Conservation (phyloP, 2,329 filamentous ascomycete species). For the Chaetomium sp. region DNA sequence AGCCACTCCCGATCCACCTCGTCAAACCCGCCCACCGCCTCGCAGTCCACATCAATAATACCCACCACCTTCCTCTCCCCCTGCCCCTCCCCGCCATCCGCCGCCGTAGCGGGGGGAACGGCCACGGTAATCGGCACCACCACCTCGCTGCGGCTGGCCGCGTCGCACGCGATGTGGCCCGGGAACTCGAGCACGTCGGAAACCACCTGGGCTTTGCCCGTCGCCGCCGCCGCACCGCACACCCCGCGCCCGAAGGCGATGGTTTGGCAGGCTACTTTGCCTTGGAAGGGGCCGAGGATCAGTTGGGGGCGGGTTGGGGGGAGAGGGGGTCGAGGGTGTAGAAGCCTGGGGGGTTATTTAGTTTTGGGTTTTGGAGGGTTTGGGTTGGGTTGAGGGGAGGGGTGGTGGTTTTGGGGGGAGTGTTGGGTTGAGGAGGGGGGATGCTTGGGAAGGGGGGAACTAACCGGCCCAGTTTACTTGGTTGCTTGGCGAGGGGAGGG, state of each 20-base stretch:
- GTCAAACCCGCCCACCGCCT: slow-evolving; percentile 67
- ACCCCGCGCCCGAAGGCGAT: slow-evolving; percentile 75
- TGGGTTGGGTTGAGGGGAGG: slow-evolving; percentile 1
- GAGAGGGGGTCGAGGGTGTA: slow-evolving; percentile 63
- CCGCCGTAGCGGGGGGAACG: not conserved
- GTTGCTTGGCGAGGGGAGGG: slow-evolving; percentile 64
- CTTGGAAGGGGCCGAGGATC: slow-evolving; percentile 78
- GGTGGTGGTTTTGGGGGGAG: not conserved
- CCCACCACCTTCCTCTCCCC: slow-evolving; percentile 45
- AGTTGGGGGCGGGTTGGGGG: slow-evolving; percentile 51
- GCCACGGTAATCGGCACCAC: slow-evolving; percentile 69
- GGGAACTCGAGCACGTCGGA: slow-evolving; percentile 73
- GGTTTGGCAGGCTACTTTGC: slow-evolving; percentile 77
- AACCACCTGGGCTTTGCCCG: slow-evolving; percentile 64
- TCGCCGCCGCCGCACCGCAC: slow-evolving; percentile 69
- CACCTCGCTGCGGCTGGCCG: slow-evolving; percentile 75
- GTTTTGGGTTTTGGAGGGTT: not conserved
- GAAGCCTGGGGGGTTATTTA: slow-evolving; percentile 62
- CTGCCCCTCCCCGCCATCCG: not conserved
- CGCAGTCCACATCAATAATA: slow-evolving; percentile 81
- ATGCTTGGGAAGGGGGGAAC: not conserved
- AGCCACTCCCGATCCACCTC: slow-evolving; percentile 65
- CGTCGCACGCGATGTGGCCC: slow-evolving; percentile 81
- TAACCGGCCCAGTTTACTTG: slow-evolving; percentile 76
- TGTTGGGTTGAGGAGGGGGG: not conserved